Base-by-base conservation (phyloP, 805 yeast species). In the Yamadazyma endophytica region DNA sequence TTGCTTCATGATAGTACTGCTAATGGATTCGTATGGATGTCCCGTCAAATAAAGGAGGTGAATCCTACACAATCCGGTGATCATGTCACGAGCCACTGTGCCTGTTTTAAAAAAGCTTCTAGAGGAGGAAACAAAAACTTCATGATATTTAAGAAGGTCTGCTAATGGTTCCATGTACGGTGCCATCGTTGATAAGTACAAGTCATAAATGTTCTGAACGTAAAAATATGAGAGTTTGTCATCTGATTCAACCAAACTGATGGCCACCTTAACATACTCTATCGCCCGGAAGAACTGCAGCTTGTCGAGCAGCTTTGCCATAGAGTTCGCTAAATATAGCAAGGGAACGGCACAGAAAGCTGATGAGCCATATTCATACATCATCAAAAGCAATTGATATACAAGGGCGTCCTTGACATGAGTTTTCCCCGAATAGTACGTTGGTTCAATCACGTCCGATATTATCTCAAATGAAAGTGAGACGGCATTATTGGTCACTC, bases 181-280 rank as follows among this genome's bases (percentile, higher is more conserved):
- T 2, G 73, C 78, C 38, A 71, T 37, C 3, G 66, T 52, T 14
- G 55, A 42, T 20, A 65, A 54, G 37, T 71, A 73, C 17, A 55
- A 42, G 39, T 67, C 68, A 38, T 69, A 68, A 6, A 70, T 58
- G 15, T 46, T 47, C 33, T 60, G 60, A 21, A 59, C 57, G 28
- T 58, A 50, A 29, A 59, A 58, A 13, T 61, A 43, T 6, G 65
- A 52, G 1, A 62, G 49, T 2, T 56, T 52, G 2, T 55, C 48
- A 17, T 50, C 60, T 13, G 52, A 26, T 9, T 54, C 61, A n/a
- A 68, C 44, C 4, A 70, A 41, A 9, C 44, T 43, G 20, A 70
- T 47, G 1, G 73, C 71, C 13, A 67, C 49, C 27, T 57, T 62
- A 6, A 63, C 48, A 30, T 61, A 60, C 37, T 70, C 77, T 16